Evolutionary conservation across 2,329 filamentous ascomycete species (phyloP), one percentile per base, ranked within the genome.

Genomic region (Aureobasidium sp.): DNA sequence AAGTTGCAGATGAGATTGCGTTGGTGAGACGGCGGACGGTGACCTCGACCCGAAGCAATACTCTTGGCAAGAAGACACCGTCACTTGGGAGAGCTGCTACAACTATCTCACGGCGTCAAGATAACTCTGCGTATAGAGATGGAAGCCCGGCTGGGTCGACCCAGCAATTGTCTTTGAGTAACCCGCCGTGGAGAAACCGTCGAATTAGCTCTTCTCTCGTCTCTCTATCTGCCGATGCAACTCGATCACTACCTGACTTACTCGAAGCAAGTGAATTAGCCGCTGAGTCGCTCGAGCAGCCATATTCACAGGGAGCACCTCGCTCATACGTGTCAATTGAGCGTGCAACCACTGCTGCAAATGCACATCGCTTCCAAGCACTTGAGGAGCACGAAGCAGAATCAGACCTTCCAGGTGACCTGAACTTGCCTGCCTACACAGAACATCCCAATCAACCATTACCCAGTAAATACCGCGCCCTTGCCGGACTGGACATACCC

Each of bases 391-490:
- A 69, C 39, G 82, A 80, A 36, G 82, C 83, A 27, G 71, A 72
- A 37, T 66, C 68, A 36, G 64, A 68, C 48, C 88, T 88, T 10
- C 88, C 90, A 69, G 89, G 90, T 84, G 87, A 90, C n/a, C 86
- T 90, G 12, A 88, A 89, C 5, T 88, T 90, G 27, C 90, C 90
- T 3, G 88, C 89, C 1, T 94, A 94, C 69, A 83, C 85, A 36
- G 84, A 85, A 64, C 85, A 89, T 2, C 72, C 75, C 5, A 72
- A 78, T 56, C 71, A 72, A 44, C 73, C 73, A 37, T 61, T 75
- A 2, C 73, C 73, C 8, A 69, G 71, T 43, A 68, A 71, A 7
- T 75, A 72, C 47, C 66, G 73, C 24, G 71, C 69, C 6, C 67
- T 75, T 66, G 73, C 73, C 59, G 73, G 73, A 0, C 64, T 75